phyloP scores from a whole-genome alignment of 371 early-diverging fungal genomes.

The Mucor circinelloides region DNA sequence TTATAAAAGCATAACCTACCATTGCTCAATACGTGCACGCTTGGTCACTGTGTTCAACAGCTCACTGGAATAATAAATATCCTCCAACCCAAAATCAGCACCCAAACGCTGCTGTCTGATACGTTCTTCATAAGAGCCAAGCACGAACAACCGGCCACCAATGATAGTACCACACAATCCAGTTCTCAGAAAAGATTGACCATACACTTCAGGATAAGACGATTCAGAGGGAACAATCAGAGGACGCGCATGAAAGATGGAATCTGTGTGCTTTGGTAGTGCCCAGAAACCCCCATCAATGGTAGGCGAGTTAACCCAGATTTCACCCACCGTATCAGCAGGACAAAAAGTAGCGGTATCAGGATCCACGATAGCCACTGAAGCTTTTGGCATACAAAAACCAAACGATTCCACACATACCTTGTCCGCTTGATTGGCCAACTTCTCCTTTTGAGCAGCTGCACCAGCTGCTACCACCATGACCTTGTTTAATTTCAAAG shows the following conservation, averaged over 20 bases:
- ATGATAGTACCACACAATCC: conserved; percentile 77
- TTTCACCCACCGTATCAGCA: conserved; percentile 74
- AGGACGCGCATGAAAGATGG: conserved; percentile 69
- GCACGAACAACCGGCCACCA: conserved; percentile 66
- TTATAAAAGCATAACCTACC: conserved; percentile 32
- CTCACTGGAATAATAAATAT: conserved; percentile 53
- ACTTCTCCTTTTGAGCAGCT: conserved; percentile 23
- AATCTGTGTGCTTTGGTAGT: conserved; percentile 69
- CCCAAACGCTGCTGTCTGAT: conserved; percentile 56
- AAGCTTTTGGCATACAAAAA: conserved; percentile 55
- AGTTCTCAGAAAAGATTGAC: conserved; percentile 68
- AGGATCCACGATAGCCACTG: conserved; percentile 76
- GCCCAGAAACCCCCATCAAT: conserved; percentile 77
- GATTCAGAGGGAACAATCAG: conserved; percentile 51
- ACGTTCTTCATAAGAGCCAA: conserved; percentile 75
- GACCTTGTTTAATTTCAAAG: conserved; percentile 42
- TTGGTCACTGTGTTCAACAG: conserved; percentile 53
- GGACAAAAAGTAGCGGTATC: conserved; percentile 72
- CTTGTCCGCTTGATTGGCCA: conserved; percentile 3
- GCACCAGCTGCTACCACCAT: conserved; percentile 48
- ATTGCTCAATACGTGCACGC: conserved; percentile 51
- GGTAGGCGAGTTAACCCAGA: conserved; percentile 75
- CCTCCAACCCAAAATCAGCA: conserved; percentile 46
- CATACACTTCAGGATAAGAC: conserved; percentile 45
- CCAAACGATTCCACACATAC: conserved; percentile 48